Conservation (phyloP, 768 basidiomycete genomes). For the Tricholomella constricta region DNA sequence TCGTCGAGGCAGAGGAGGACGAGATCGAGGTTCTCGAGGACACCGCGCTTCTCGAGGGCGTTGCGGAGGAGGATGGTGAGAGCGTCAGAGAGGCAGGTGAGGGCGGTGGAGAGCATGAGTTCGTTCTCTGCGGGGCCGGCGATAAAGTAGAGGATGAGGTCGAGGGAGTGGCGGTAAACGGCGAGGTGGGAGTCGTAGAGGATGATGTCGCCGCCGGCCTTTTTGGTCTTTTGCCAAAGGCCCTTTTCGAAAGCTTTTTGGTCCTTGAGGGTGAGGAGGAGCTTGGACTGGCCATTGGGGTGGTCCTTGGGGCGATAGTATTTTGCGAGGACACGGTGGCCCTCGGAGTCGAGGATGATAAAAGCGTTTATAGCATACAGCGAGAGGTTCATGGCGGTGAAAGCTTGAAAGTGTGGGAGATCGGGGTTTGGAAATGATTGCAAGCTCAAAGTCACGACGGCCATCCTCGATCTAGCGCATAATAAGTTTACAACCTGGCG, state of each 20-base stretch:
- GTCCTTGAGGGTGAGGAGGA: conserved; percentile 77
- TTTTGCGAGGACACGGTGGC: conserved; percentile 92
- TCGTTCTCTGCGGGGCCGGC: conserved; percentile 91
- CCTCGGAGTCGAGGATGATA: conserved; percentile 93
- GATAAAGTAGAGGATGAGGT: conserved; percentile 93
- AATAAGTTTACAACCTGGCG: not conserved
- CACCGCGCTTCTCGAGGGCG: conserved; percentile 91
- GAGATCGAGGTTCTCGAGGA: conserved; percentile 92
- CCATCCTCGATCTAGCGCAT: not conserved
- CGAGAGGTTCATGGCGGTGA: conserved; percentile 69
- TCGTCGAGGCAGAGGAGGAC: conserved; percentile 94
- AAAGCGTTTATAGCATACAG: conserved; percentile 88
- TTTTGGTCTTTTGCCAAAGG: conserved; percentile 93
- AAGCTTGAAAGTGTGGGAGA: conserved; percentile 2
- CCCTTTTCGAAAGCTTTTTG: conserved; percentile 96
- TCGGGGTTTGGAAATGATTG: no score
- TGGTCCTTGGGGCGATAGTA: conserved; percentile 84
- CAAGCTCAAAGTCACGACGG: not conserved
- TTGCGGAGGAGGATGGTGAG: conserved; percentile 84
- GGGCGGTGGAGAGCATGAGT: conserved; percentile 88
- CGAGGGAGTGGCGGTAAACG: conserved; percentile 92
- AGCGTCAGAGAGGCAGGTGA: conserved; percentile 85
- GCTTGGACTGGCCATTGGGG: conserved; percentile 62
- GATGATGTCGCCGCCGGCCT: conserved; percentile 92
- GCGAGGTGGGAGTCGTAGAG: conserved; percentile 89